A percentile compares a stretch with the other conserved stretches of the same genome.
phyloP scores from a whole-genome alignment of 2,329 filamentous ascomycete genomes.

The Epichloe brachyelytri region DNA sequence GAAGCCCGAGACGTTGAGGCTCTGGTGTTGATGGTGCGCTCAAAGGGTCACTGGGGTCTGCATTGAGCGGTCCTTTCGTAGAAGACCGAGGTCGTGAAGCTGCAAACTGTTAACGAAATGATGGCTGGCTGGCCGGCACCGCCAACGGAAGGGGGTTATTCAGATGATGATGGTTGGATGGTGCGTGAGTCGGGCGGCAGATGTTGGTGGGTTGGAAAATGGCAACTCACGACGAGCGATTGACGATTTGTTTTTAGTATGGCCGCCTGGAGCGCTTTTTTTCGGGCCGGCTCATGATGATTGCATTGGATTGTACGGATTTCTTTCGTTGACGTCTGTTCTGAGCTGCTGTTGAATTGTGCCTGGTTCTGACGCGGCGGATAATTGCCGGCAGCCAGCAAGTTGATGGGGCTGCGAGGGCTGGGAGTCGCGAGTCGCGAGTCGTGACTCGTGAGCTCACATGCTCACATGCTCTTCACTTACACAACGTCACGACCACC shows the following conservation, averaged over 20 bases:
- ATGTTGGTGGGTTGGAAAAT: too few species aligned
- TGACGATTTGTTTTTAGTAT: conserved; percentile 6
- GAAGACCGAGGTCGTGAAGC: conserved; percentile 9
- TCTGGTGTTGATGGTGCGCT: conserved; percentile 5
- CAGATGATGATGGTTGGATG: neutral
- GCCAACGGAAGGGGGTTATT: neutral
- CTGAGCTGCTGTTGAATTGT: neutral
- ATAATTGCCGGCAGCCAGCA: too few species aligned
- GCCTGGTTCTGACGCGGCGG: neutral
- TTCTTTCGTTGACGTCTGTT: neutral
- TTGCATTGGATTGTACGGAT: neutral
- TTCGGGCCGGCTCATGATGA: conserved; percentile 5
- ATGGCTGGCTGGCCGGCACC: neutral
- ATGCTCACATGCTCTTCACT: too few species aligned
- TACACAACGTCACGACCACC: too few species aligned
- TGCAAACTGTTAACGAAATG: neutral
- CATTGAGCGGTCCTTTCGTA: conserved; percentile 7
- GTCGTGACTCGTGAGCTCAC: too few species aligned
- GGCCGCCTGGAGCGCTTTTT: conserved; percentile 1
- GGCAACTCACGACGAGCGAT: conserved; percentile 6
- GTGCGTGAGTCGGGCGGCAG: too few species aligned
- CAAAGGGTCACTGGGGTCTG: conserved; percentile 4
- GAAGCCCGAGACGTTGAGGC: conserved; percentile 3
- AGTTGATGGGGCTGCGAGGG: too few species aligned
- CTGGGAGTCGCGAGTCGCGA: too few species aligned